Evolutionary conservation across 2,329 filamentous ascomycete genomes (phyloP).

Genomic region (Onygenales sp.): DNA sequence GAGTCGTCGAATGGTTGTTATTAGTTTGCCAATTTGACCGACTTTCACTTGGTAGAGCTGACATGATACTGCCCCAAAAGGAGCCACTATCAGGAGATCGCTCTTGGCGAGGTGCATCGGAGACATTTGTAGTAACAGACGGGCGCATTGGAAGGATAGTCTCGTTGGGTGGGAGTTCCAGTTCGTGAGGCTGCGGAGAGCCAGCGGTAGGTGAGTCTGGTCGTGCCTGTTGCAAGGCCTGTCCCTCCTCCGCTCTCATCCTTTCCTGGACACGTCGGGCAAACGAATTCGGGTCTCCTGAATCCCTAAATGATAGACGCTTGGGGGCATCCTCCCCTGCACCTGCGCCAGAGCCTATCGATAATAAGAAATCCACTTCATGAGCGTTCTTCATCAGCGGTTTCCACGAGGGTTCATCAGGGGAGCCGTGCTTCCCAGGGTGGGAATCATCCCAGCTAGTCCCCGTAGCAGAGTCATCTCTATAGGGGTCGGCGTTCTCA

Average conservation of each 20-base stretch:
- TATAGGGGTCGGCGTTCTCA: background rate
- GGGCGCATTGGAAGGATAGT: slow-evolving; percentile 9
- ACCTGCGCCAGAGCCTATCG: slow-evolving; percentile 16
- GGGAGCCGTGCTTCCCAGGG: background rate
- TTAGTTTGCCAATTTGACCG: background rate
- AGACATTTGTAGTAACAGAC: slow-evolving; percentile 4
- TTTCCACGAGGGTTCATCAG: slow-evolving; percentile 15
- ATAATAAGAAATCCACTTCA: slow-evolving; percentile 28
- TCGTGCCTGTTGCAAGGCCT: slow-evolving; percentile 31
- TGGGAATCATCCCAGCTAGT: background rate
- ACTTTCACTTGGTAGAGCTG: slow-evolving; percentile 8
- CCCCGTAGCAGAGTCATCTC: background rate
- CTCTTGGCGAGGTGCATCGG: background rate
- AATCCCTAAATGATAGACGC: slow-evolving; percentile 30
- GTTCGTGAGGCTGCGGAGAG: background rate
- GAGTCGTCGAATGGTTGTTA: background rate
- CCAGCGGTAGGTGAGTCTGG: background rate
- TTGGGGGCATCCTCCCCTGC: slow-evolving; percentile 17
- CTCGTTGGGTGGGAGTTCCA: background rate
- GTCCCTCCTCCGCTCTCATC: slow-evolving; percentile 45
- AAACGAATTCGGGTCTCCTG: slow-evolving; percentile 34
- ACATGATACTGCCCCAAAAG: slow-evolving; percentile 11
- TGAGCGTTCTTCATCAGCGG: slow-evolving; percentile 26
- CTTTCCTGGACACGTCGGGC: slow-evolving; percentile 39
- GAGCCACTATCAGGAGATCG: background rate